Base-by-base conservation (phyloP, 352 stramenopile species). In the Phytophthora macrochlamydospora region DNA sequence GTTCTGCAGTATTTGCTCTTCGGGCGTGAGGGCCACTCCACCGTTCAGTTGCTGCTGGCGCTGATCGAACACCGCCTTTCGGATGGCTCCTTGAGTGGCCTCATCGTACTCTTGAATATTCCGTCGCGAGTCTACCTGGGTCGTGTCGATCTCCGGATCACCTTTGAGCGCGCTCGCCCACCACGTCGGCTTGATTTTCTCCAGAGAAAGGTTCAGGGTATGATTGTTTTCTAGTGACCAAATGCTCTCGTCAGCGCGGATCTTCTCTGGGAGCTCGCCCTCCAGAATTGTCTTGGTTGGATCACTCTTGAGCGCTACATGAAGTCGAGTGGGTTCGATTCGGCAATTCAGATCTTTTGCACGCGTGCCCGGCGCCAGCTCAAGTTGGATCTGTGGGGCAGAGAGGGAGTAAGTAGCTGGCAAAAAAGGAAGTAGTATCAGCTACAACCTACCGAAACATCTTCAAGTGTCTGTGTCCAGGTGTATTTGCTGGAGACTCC, bases 101-200 rank as follows among this genome's bases (percentile, higher is more conserved):
- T 90, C 92, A 76, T 99, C 97, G 60, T 99, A 93, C 75, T 99
- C 97, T 33, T 82, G 76, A 52, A 99, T 98, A 24, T 82, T 94
- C 65, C 96, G 97, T 75, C 98, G 97, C 8, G 97, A 98, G 62
- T 99, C 94, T 30, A 99, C 96, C 73, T 98, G 92, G 30, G 80
- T 95, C 37, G 98, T 98, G 81, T 99, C 97, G 73, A 99, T 99
- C 67, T 98, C 94, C 5, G 91, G 81, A 59, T 98, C 97, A 18
- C 88, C 90, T 48, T 89, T 69, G 3, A 98, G 69, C 2, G 98
- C 95, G 57, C 81, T 90, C 37, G 97, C 95, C 98, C 98, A 99
- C 98, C 98, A 99, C 81, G 98, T 98, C 71, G 97, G 97, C 57
- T 96, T 84, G 71, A 98, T 96, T 75, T 99, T 99, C 68, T 98